A percentile compares a stretch with the other conserved stretches of the same genome.
Evolutionary conservation across 1,139 yeast genomes (phyloP).

Genomic region (Blastobotrys raffinosifermentans): DNA sequence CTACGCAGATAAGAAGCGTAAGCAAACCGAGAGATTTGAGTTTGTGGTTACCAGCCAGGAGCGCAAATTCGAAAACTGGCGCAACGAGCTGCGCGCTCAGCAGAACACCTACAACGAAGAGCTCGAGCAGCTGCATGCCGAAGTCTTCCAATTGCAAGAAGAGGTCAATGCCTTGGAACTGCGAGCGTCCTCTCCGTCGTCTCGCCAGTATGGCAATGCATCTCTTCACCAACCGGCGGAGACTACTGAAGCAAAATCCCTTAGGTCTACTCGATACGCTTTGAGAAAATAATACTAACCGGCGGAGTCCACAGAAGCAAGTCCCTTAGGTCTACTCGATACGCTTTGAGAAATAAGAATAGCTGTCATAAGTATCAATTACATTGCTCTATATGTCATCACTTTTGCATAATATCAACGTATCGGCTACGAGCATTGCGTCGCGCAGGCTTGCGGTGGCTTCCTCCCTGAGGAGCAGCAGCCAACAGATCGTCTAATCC

Average conservation of each 20-base stretch:
- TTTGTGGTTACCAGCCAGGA: constrained; percentile 50
- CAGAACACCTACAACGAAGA: constrained; percentile 55
- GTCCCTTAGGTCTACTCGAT: no score
- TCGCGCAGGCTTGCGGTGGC: constrained; percentile 51
- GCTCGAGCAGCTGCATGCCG: constrained; percentile 45
- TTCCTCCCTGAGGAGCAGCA: constrained; percentile 41
- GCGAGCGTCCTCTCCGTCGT: constrained; percentile 1
- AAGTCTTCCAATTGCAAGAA: constrained; percentile 17
- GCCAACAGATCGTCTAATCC: constrained; percentile 68
- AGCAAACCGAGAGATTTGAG: constrained; percentile 44
- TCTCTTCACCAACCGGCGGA: neutral
- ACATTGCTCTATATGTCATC: constrained; percentile 8
- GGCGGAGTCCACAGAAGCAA: neutral
- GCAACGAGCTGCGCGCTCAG: constrained; percentile 47
- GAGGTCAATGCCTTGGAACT: constrained; percentile 6
- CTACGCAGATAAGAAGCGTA: constrained; percentile 41
- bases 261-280: neutral
- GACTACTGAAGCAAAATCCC: no score
- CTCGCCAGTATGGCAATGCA: neutral
- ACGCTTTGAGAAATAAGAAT: no score
- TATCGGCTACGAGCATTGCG: constrained; percentile 70
- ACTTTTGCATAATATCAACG: constrained; percentile 65
- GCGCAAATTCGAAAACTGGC: constrained; percentile 61
- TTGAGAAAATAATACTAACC: neutral
- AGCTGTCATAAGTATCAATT: neutral